Conservation (phyloP, 1,139 yeast species). For the Debaryomyces coudertii region DNA sequence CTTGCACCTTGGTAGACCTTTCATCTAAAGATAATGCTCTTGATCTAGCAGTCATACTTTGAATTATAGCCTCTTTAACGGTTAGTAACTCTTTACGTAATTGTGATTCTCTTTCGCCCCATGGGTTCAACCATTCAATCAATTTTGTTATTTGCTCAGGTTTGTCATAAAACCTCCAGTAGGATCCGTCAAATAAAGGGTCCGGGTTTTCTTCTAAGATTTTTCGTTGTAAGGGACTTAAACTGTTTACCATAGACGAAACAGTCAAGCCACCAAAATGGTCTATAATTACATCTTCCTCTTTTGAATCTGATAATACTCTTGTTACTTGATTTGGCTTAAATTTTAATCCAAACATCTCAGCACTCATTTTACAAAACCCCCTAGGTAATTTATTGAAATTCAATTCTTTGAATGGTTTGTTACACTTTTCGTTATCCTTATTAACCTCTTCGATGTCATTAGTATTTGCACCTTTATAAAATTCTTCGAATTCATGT, state of each 20-base stretch:
- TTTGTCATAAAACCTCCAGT: constrained; percentile 75
- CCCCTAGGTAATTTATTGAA: constrained; percentile 21
- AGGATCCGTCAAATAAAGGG: constrained; percentile 51
- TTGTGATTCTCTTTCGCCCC: constrained; percentile 75
- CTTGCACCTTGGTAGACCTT: constrained; percentile 44
- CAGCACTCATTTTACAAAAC: constrained; percentile 24
- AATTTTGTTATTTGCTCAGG: constrained; percentile 62
- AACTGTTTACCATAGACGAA: constrained; percentile 22
- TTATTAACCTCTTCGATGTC: neutral
- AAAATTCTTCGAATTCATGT: constrained; percentile 11
- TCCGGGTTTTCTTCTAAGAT: constrained; percentile 67
- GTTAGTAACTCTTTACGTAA: constrained; percentile 63
- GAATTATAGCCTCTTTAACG: constrained; percentile 56
- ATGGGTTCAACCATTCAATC: constrained; percentile 67
- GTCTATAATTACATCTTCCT: constrained; percentile 34
- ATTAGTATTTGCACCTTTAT: constrained; percentile 2
- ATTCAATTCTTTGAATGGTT: constrained; percentile 16
- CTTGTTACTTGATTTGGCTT: constrained; percentile 5
- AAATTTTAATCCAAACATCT: constrained; percentile 21
- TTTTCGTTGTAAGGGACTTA: constrained; percentile 61
- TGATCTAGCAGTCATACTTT: constrained; percentile 63
- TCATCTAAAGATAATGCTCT: constrained; percentile 51
- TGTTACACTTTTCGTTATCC: neutral
- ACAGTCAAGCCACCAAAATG: constrained; percentile 47
- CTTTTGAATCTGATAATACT: neutral